Evolutionary conservation across 2,329 filamentous ascomycete species (phyloP).

Genomic region (Aspergillus udagawae): DNA sequence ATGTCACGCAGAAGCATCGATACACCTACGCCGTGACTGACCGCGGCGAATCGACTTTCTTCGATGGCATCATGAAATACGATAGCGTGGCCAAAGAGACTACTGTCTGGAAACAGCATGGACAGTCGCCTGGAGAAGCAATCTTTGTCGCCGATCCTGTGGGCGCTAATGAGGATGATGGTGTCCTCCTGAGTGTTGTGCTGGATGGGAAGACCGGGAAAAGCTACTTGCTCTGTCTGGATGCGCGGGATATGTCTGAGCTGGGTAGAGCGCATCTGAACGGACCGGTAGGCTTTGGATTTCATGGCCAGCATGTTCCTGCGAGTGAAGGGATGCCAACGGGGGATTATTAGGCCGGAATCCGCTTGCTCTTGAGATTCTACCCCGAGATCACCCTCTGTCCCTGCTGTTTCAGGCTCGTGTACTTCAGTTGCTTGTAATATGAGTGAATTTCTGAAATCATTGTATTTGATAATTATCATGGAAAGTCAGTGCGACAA

Average conservation of each 20-base stretch:
- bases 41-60: conserved; percentile 46
- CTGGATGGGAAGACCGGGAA: conserved; percentile 47
- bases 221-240: conserved; percentile 52
- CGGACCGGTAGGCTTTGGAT: conserved; percentile 49
- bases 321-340: conserved; percentile 16
- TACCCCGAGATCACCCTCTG: too few relatives aligned
- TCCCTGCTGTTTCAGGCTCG: too few relatives aligned
- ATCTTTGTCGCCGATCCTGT: conserved; percentile 46
- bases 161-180: conserved; percentile 46
- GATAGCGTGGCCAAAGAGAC: conserved; percentile 43
- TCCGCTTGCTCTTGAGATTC: too few relatives aligned
- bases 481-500: too few relatives aligned
- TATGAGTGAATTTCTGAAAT: background rate
- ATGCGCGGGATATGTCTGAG: conserved; percentile 48
- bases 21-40: conserved; percentile 49
- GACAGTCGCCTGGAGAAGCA: conserved; percentile 51
- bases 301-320: conserved; percentile 47
- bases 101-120: conserved; percentile 44
- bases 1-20: conserved; percentile 43
- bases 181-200: conserved; percentile 51
- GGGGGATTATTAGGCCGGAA: conserved; percentile 21
- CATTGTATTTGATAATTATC: background rate
- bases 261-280: conserved; percentile 49
- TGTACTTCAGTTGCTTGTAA: background rate
- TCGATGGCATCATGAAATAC: conserved; percentile 52